Base-by-base conservation (phyloP, 1,139 yeast species). In the Nematodospora anomalae region DNA sequence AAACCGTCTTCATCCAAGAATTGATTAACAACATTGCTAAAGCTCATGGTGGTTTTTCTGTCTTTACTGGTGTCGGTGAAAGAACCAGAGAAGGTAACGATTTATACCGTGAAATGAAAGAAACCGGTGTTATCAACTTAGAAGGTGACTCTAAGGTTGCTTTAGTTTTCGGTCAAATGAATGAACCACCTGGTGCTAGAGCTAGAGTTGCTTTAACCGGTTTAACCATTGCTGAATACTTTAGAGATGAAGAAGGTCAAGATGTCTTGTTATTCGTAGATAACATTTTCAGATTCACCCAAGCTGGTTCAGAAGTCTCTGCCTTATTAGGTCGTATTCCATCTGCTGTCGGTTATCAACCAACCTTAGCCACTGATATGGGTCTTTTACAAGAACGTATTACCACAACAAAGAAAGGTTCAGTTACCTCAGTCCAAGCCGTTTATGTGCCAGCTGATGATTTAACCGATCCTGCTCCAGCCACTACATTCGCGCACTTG, bases 21-120 rank as follows among this genome's bases (percentile, higher is more conserved):
- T 83, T 92, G 79, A 92, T 92, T 74, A 90, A 92, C 89, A 92
- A 92, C 83, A 92, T 92, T 67, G 98, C 98, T 71, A 92, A 90
- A 82, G 98, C 98, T 62, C 98, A 92, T 72, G 98, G 98, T 88
- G 98, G 98, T 85, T 92, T 90, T 95, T 92, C 98, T 44, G 98
- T 92, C 56, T 92, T 92, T 85, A 86, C 97, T 63, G 98, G 98
- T 88, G 98, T 92, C 75, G 98, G 98, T 83, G 98, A 92, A 80
- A 87, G 98, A 80, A 92, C 98, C 77, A 94, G 98, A 86, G 98
- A 92, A 79, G 98, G 98, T 88, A 92, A 92, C 82, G 98, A 92
- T 84, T 83, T 92, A 76, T 92, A 92, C 95, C 95, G 96, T 82
- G 98, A 92, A 80, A 92, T 92, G 98, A 89, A 84, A 71, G 98